Evolutionary conservation across 345 rosid species (phyloP), one percentile per base, ranked within the genome.

Genomic region (Physaria fendleri): DNA sequence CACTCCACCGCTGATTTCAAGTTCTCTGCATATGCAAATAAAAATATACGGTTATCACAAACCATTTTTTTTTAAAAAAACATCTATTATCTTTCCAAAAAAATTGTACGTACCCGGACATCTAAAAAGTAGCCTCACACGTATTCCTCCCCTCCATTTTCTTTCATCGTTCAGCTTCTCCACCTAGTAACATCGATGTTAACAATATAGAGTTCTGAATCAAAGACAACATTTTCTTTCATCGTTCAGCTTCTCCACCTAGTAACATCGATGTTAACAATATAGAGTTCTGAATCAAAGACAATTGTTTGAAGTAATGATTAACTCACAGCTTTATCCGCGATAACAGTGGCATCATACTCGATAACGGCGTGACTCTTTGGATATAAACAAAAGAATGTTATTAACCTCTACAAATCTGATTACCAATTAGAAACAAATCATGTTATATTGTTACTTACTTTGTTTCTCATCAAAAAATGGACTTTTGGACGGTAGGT

Each of bases 351-450:
- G 57, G 37, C 65, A 67, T 82, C 97, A 20, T 79, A 87, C 80
- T 93, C 97, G 76, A 93, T 81, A n/a, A 93, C 87, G 8, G 99
- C 97, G 63, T 93, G 97, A 29, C 90, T 80, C 97, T 90, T 72
- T 32, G 44, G 47, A 68, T 40, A 7, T 9, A 46, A 13, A 64
- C 45, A n/a, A 59, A 50, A 41, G 10, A 15, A 55, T 28, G 28
- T 61, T n/a, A 28, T 39, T 49, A 43, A 8, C 42, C 40, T 13
- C 50, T 16, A 47, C 16, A n/a, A 53, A 24, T 60, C 8, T 8
- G 34, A 1, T 18, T 17, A 23, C 17, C 32, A 3, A n/a, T 8
- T 39, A 53, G 28, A 39, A 34, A 8, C 34, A 12, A 15, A 43
- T 53, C 13, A 14, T 37, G 35, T 5, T n/a, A n/a, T n/a, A n/a